Evolutionary conservation across 164 flowering plant genomes (phyloP).

Genomic region (Magnolia changhungtana): DNA sequence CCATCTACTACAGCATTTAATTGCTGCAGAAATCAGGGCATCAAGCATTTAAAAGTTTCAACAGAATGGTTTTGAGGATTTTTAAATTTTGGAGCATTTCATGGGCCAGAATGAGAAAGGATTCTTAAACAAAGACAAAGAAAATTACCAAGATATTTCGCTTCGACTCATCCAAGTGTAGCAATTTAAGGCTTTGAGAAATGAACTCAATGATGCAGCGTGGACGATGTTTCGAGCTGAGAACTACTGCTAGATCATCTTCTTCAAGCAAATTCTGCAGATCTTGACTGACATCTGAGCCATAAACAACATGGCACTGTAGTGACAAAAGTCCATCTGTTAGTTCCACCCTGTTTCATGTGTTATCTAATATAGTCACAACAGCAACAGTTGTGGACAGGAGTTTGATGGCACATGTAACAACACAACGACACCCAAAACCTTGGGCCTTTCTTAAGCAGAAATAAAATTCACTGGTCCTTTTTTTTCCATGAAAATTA

Average conservation of each 20-base stretch:
- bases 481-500: no score
- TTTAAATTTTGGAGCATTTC: background rate
- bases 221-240: constrained; percentile 74
- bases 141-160: constrained; percentile 54
- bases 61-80: background rate
- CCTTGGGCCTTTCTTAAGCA: no score
- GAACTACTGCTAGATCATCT: constrained; percentile 68
- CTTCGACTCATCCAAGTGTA: constrained; percentile 67
- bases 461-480: no score
- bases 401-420: no score
- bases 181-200: constrained; percentile 66
- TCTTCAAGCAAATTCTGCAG: constrained; percentile 53
- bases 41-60: background rate
- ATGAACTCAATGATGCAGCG: constrained; percentile 89
- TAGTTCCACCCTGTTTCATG: background rate
- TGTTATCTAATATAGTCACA: background rate
- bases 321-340: constrained; percentile 10
- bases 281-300: constrained; percentile 61
- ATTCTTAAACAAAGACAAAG: background rate
- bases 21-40: background rate
- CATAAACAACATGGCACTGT: constrained; percentile 92
- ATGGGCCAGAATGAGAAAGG: background rate
- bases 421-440: no score
- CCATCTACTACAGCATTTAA: background rate
- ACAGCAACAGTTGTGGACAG: no score